Percentiles rank a stretch among this genome's conserved stretches.
Conservation (phyloP, 768 basidiomycete genomes). For the Hemileccinum rubropunctum region DNA sequence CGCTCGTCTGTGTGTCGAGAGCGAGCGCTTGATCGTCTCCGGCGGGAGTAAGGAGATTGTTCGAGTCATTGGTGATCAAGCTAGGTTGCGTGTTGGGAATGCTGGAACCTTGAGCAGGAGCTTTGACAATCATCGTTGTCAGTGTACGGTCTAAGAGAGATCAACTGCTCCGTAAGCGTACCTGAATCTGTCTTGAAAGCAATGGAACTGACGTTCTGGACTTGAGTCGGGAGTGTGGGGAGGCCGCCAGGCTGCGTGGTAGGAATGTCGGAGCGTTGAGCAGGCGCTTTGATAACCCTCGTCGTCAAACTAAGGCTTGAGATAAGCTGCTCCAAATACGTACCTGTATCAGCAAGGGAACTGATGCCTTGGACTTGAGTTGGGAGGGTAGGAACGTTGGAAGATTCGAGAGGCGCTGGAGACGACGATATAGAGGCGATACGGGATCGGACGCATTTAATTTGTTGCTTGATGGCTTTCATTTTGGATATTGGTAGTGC, state of each 20-base stretch:
- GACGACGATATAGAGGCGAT: background rate
- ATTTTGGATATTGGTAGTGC: background rate
- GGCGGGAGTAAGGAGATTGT: background rate
- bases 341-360: too few relatives aligned
- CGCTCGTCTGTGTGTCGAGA: background rate
- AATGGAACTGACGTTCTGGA: background rate
- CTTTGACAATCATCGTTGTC: too few relatives aligned
- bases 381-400: too few relatives aligned
- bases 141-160: too few relatives aligned
- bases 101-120: too few relatives aligned
- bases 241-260: background rate
- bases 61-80: too few relatives aligned
- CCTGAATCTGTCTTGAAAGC: background rate
- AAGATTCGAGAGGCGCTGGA: background rate
- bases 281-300: too few relatives aligned
- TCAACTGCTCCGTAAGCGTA: background rate
- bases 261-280: background rate
- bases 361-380: too few relatives aligned
- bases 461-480: background rate
- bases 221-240: background rate
- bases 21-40: too few relatives aligned
- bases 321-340: too few relatives aligned
- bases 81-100: background rate
- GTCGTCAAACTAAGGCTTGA: too few relatives aligned
- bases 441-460: background rate